phyloP scores from a whole-genome alignment of 2,329 filamentous ascomycete species.

The Zopfia rhizophila region DNA sequence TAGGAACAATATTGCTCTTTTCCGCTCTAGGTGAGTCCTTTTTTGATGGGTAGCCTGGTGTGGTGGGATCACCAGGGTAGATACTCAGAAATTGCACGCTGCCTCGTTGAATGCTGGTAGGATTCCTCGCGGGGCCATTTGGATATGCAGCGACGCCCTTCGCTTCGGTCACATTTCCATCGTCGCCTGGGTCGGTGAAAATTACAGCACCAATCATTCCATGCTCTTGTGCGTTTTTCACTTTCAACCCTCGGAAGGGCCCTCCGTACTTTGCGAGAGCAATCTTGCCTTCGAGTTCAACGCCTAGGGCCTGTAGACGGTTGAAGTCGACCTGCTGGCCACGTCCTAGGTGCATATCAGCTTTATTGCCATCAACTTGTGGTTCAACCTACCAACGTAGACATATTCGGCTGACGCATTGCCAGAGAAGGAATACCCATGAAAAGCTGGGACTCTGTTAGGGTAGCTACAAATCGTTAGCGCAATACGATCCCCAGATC shows the following conservation, averaged over 20 bases:
- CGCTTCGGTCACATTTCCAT: slow-evolving; percentile 50
- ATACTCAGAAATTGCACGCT: slow-evolving; percentile 67
- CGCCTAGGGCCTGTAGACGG: slow-evolving; percentile 44
- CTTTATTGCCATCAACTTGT: slow-evolving; percentile 8
- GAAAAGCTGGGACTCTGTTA: slow-evolving; percentile 49
- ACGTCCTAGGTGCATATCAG: slow-evolving; percentile 5
- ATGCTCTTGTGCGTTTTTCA: slow-evolving; percentile 54
- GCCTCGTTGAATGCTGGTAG: slow-evolving; percentile 51
- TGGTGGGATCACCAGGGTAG: slow-evolving; percentile 48
- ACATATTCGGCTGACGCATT: slow-evolving; percentile 51
- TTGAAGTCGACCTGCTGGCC: slow-evolving; percentile 49
- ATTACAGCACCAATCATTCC: slow-evolving; percentile 55
- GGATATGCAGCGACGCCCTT: slow-evolving; percentile 51
- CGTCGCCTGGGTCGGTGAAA: slow-evolving; percentile 54
- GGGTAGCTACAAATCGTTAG: slow-evolving; percentile 23
- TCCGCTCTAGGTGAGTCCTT: slow-evolving; percentile 77
- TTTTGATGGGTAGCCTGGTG: slow-evolving; percentile 76
- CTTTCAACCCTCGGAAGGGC: slow-evolving; percentile 54
- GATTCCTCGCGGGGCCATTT: slow-evolving; percentile 49
- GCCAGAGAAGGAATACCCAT: slow-evolving; percentile 53
- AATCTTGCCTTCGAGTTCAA: slow-evolving; percentile 56
- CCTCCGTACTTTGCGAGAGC: slow-evolving; percentile 53
- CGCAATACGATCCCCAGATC: too few species aligned
- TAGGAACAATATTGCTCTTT: slow-evolving; percentile 70
- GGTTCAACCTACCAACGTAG: slow-evolving; percentile 46